A percentile compares a stretch with the other conserved stretches of the same genome.
Conservation (phyloP, 768 basidiomycete genomes). For the Serpula lacrymans region DNA sequence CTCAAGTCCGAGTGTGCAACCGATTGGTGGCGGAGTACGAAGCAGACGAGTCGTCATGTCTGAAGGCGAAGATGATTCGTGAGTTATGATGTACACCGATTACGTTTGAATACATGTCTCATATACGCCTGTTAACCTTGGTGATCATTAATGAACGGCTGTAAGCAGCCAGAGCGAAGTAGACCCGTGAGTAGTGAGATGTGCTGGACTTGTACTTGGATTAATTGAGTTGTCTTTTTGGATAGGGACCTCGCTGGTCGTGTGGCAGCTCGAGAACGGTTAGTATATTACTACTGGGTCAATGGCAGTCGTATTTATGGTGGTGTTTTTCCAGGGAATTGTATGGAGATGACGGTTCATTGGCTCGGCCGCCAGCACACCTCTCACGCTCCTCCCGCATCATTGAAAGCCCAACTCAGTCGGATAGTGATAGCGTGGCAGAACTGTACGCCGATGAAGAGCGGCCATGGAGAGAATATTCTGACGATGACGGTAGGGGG, state of each 20-base stretch:
- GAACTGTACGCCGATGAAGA: background rate
- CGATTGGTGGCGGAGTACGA: no score
- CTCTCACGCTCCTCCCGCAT: background rate
- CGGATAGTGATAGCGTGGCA: background rate
- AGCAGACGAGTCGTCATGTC: slow-evolving; percentile 15
- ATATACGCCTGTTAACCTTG: background rate
- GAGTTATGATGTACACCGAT: background rate
- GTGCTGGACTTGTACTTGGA: background rate
- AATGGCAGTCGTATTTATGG: background rate
- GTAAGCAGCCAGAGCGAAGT: background rate
- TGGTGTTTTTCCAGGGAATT: background rate
- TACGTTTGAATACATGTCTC: slow-evolving; percentile 3
- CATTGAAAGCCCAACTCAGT: no score
- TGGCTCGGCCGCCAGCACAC: background rate
- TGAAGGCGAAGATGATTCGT: slow-evolving; percentile 16
- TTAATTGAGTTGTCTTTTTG: background rate
- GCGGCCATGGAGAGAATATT: background rate
- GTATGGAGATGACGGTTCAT: background rate
- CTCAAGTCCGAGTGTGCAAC: background rate
- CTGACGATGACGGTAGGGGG: background rate
- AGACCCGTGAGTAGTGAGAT: background rate
- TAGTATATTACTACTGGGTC: background rate
- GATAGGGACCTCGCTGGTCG: background rate
- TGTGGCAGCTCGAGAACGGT: background rate
- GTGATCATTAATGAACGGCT: background rate